These are phyloP conservation scores for Cyberlindnera subsufficiens DNA, from an alignment of 805 yeast genomes.

Conservation along the genomic window DNA sequence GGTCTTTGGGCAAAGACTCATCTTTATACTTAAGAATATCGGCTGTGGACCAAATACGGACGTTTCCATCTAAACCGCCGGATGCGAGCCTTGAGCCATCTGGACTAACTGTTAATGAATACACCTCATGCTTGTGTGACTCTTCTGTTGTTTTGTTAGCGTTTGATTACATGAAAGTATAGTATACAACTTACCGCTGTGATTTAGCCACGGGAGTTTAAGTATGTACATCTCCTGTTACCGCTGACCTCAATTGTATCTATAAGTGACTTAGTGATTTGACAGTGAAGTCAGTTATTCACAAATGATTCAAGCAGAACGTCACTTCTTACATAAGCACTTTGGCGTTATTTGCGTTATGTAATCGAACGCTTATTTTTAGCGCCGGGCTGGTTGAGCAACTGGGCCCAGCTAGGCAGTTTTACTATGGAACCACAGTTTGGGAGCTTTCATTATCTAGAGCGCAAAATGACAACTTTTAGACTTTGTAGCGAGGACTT, in stretches of 20 bases:
- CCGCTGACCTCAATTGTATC: background rate
- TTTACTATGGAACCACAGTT: too few relatives aligned
- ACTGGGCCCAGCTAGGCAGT: too few relatives aligned
- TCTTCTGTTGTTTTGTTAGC: slow-evolving; percentile 46
- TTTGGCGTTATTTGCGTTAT: too few relatives aligned
- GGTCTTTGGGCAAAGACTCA: slow-evolving; percentile 23
- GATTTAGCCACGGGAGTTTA: slow-evolving; percentile 70
- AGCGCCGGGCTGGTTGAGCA: too few relatives aligned
- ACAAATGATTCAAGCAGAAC: too few relatives aligned
- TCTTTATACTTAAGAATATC: slow-evolving; percentile 38
- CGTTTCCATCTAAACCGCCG: slow-evolving; percentile 91
- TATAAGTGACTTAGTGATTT: background rate
- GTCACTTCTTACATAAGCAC: too few relatives aligned
- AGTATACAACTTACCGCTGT: slow-evolving; percentile 33
- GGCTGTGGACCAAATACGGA: slow-evolving; percentile 77
- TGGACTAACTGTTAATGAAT: slow-evolving; percentile 72
- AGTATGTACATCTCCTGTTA: slow-evolving; percentile 45
- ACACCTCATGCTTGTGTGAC: slow-evolving; percentile 74
- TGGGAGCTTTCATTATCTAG: too few relatives aligned
- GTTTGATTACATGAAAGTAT: too few relatives aligned
- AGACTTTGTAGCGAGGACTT: too few relatives aligned
- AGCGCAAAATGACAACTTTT: too few relatives aligned
- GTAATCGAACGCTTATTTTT: too few relatives aligned
- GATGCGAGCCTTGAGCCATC: slow-evolving; percentile 86
- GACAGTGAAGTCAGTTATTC: too few relatives aligned